A percentile compares a stretch with the other conserved stretches of the same genome.
phyloP scores from a whole-genome alignment of 2,329 filamentous ascomycete genomes.

The Elsinoe necatrix region DNA sequence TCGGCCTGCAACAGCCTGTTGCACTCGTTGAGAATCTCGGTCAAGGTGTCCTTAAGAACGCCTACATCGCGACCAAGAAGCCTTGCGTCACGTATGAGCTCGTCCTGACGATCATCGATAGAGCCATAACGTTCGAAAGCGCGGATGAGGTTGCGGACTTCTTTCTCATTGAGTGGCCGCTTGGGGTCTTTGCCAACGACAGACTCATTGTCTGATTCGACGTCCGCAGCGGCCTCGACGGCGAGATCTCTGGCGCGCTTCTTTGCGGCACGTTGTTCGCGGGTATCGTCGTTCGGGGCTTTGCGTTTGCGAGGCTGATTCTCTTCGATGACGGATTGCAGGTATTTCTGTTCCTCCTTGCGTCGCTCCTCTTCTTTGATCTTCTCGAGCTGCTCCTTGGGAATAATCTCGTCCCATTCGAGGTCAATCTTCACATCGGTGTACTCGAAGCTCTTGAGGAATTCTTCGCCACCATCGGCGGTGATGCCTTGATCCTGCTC shows the following conservation, averaged over 20 bases:
- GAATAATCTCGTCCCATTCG: slow-evolving; percentile 98
- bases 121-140: slow-evolving; percentile 87
- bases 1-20: slow-evolving; percentile 67
- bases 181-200: slow-evolving; percentile 63
- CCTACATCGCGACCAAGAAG: slow-evolving; percentile 72
- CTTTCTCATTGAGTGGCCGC: slow-evolving; percentile 84
- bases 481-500: slow-evolving; percentile 91
- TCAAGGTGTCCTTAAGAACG: slow-evolving; percentile 67
- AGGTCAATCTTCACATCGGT: slow-evolving; percentile 96
- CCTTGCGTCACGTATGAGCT: slow-evolving; percentile 80
- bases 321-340: slow-evolving; percentile 73
- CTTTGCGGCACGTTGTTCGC: slow-evolving; percentile 60
- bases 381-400: slow-evolving; percentile 78
- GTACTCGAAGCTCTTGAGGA: slow-evolving; percentile 80
- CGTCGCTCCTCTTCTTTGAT: slow-evolving; percentile 86
- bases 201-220: slow-evolving; percentile 39
- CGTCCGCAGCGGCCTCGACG: slow-evolving; percentile 51
- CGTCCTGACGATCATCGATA: slow-evolving; percentile 77
- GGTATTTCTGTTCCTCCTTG: slow-evolving; percentile 72
- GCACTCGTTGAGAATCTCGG: slow-evolving; percentile 68
- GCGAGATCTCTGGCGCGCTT: slow-evolving; percentile 62
- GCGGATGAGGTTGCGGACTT: slow-evolving; percentile 82
- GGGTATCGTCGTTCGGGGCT: slow-evolving; percentile 54
- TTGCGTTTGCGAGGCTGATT: slow-evolving; percentile 72
- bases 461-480: slow-evolving; percentile 93